Evolutionary conservation across 2,329 filamentous ascomycete species (phyloP), one percentile per base, ranked within the genome.

Genomic region (Emericellopsis cladophorae): DNA sequence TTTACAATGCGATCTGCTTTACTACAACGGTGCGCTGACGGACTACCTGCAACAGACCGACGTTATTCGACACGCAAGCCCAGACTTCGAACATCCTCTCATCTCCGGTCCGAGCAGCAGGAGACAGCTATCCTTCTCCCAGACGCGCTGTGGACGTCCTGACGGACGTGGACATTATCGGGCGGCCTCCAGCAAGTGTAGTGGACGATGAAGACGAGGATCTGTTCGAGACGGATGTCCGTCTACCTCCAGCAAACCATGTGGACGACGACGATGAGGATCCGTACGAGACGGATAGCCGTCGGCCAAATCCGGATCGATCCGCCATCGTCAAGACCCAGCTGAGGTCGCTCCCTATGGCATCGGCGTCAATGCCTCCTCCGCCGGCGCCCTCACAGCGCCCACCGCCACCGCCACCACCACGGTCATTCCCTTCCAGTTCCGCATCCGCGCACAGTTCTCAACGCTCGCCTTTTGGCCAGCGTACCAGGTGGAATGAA

Each of bases 401-500:
- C 37, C 47, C 29, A 39, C 40, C 21, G 39, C 44, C 36, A 22
- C 29, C 41, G 2, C 33, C 39, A 26, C 36, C 32, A 6, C 38
- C 42, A 29, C 31, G 11, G 15, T 41, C 48, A 36, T 49, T 50
- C 14, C 49, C 53, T 7, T 53, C 51, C 10, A 40, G 18, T 40
- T 39, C 40, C 40, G 39, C 46, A 53, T 44, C 45, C 57, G 59
- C 38, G 49, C 48, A 36, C 29, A 36, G 29, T 44, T 23, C 36
- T 41, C 21, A n/a, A n/a, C 51, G 48, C 38, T 7, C 32, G 14
- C 7, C 8, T 9, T 21, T 21, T 9, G 5, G n/a, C 32, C 51
- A 49, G 29, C 61, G 62, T 32, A 40, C 49, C 16, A 49, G 51
- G 7, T 76, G 72, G 72, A 60, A 60, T 23, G 48, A 57, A 9